Evolutionary conservation across 1,139 yeast species (phyloP).

Genomic region (Hyphopichia khmerensis): DNA sequence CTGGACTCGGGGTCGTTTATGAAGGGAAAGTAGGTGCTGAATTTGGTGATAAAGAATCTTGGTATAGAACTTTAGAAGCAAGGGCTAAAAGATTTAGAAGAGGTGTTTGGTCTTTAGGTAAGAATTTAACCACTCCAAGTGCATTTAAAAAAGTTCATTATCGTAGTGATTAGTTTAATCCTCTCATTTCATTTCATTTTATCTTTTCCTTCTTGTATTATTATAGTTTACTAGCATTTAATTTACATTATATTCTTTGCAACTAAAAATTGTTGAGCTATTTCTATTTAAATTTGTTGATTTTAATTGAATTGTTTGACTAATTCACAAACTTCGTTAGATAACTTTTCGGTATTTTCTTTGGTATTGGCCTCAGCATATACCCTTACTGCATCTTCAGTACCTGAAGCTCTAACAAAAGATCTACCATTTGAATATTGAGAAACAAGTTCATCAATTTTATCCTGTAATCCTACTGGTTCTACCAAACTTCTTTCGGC

Average conservation of each 20-base stretch:
- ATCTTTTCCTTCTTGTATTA: too few species aligned
- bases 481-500: conserved; percentile 81
- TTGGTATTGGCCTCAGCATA: conserved; percentile 80
- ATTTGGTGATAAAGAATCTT: conserved; percentile 71
- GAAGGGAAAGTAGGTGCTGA: conserved; percentile 82
- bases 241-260: too few species aligned
- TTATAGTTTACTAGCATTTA: not conserved
- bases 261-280: too few species aligned
- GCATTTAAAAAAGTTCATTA: conserved; percentile 59
- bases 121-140: conserved; percentile 71
- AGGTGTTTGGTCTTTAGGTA: conserved; percentile 72
- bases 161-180: conserved; percentile 9
- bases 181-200: too few species aligned
- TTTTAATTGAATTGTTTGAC: conserved; percentile 16
- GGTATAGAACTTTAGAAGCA: conserved; percentile 58
- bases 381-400: conserved; percentile 95
- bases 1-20: conserved; percentile 85
- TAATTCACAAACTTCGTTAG: conserved; percentile 32
- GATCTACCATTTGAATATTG: conserved; percentile 69
- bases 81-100: conserved; percentile 53
- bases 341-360: conserved; percentile 33
- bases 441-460: conserved; percentile 65
- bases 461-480: conserved; percentile 75
- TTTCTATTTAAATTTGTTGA: not conserved
- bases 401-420: conserved; percentile 96